Conservation (phyloP, 768 basidiomycete species). For the Butyriboletus loyo region DNA sequence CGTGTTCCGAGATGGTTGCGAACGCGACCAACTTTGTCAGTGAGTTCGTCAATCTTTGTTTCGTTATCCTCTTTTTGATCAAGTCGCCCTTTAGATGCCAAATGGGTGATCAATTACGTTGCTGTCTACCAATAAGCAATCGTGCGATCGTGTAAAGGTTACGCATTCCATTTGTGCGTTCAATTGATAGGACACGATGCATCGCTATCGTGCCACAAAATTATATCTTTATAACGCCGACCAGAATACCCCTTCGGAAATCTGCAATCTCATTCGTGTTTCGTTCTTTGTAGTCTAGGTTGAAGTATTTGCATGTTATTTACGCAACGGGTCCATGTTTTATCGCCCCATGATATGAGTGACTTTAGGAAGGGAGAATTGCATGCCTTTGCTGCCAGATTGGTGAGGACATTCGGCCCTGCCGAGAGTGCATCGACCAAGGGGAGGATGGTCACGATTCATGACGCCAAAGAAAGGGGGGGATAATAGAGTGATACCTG, state of each 20-base stretch:
- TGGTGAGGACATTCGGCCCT: too few species aligned
- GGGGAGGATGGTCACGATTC: too few species aligned
- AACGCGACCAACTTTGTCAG: constrained; percentile 53
- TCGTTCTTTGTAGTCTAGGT: neutral
- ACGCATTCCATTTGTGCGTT: neutral
- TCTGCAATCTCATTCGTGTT: neutral
- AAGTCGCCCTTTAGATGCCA: constrained; percentile 38
- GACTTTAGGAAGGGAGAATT: too few species aligned
- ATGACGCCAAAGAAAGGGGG: too few species aligned
- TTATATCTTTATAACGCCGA: neutral
- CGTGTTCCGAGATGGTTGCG: constrained; percentile 45
- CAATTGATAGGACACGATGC: neutral
- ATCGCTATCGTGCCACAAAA: neutral
- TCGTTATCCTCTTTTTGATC: neutral
- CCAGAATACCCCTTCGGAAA: too few species aligned
- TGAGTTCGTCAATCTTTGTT: constrained; percentile 22
- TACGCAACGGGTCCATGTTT: neutral
- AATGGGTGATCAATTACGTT: constrained; percentile 56
- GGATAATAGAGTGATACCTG: too few species aligned
- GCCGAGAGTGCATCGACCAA: too few species aligned
- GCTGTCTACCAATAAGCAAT: constrained; percentile 44
- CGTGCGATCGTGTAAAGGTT: neutral
- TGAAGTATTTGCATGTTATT: neutral
- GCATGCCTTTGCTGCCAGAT: too few species aligned
- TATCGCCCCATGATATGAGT: too few species aligned